Evolutionary conservation across 2,329 filamentous ascomycete species (phyloP).

Genomic region (Phialophora macrospora): DNA sequence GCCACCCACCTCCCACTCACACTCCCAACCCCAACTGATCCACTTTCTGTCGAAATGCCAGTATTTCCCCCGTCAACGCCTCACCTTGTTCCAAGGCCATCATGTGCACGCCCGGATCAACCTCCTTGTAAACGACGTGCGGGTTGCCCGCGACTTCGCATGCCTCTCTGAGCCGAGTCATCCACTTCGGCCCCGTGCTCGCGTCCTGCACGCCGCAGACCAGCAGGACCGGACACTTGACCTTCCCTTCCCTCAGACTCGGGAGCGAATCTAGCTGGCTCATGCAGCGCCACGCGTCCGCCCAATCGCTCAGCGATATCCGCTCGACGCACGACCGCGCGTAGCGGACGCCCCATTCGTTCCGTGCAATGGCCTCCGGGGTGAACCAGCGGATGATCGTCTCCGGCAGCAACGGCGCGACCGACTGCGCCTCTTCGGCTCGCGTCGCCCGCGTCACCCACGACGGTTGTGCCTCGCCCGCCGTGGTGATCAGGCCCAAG

Average conservation of each 20-base stretch:
- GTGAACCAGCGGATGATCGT: slow-evolving; percentile 24
- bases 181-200: slow-evolving; percentile 16
- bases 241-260: slow-evolving; percentile 1
- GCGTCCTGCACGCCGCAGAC: slow-evolving; percentile 22
- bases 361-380: slow-evolving; percentile 18
- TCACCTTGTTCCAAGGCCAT: slow-evolving; percentile 24
- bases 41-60: slow-evolving; percentile 9
- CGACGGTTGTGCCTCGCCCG: slow-evolving; percentile 12
- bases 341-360: slow-evolving; percentile 24
- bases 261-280: slow-evolving; percentile 11
- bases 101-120: slow-evolving; percentile 27
- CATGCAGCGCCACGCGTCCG: slow-evolving; percentile 21
- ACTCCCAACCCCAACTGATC: neutral
- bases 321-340: slow-evolving; percentile 19
- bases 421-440: slow-evolving; percentile 10
- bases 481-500: slow-evolving; percentile 20
- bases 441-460: slow-evolving; percentile 15
- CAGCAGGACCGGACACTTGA: slow-evolving; percentile 19
- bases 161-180: slow-evolving; percentile 15
- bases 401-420: slow-evolving; percentile 12
- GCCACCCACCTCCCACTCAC: too few relatives aligned
- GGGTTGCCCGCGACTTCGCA: neutral
- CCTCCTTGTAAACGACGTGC: slow-evolving; percentile 15
- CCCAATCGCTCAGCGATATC: slow-evolving; percentile 19
- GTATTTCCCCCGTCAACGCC: slow-evolving; percentile 15